Evolutionary conservation across 345 rosid species (phyloP), one percentile per base, ranked within the genome.

Genomic region (Sonneratia caseolaris): DNA sequence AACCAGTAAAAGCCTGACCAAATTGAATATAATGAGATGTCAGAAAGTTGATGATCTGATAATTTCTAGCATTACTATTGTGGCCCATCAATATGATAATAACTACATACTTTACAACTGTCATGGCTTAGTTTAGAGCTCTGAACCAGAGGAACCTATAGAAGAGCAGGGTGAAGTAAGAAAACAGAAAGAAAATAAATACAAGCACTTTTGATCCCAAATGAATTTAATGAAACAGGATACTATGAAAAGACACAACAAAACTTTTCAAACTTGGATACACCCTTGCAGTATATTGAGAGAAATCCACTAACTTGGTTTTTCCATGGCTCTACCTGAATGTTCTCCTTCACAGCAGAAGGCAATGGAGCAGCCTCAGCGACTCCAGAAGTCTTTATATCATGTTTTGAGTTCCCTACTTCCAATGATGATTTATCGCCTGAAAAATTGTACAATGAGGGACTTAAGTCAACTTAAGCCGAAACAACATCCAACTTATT

Each of bases 1-100:
- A 86, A 61, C 96, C 96, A 11, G 88, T 83, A 76, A 93, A 88
- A 56, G 97, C 97, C 96, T 93, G 82, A 75, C 72, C 16, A 66
- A 18, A 68, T 21, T 0, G 27, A 49, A 53, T 5, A 45, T 6
- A 7, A 19, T 40, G 42, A 55, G 64, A 49, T 36, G 35, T 40
- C 48, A 10, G 14, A 21, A 68, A 11, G 49, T 37, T 36, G 16
- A 12, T 40, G 61, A 40, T 42, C 15, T 68, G 14, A 24, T n/a
- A 48, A 19, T 18, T 40, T 71, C 32, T 49, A 61, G 37, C 38
- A 35, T 32, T 62, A 61, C 9, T 10, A 62, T 27, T 24, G 4
- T 9, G 37, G 66, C 11, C 37, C 27, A 62, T 35, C 65, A 62
- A 62, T 14, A 11, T 68, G 37, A 64, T 14, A 71, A 27, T 16